Evolutionary conservation across 2,329 filamentous ascomycete species (phyloP), one percentile per base, ranked within the genome.

Genomic region (Aspergillus clavatus): DNA sequence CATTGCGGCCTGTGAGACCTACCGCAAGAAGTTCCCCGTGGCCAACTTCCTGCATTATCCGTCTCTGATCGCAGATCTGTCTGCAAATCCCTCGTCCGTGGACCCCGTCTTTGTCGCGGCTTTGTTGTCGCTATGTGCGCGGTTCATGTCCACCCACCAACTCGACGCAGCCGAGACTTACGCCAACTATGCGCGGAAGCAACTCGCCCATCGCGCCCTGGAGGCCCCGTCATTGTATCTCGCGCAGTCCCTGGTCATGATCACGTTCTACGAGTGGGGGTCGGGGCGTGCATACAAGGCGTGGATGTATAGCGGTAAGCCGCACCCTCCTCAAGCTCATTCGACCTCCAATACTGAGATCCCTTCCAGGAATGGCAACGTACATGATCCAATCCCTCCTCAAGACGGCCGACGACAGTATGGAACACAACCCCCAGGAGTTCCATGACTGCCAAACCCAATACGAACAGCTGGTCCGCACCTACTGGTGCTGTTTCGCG

Each of bases 301-400:
- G 2, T 67, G 64, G 64, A 67, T 67, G 64, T 67, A 67, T 42
- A 67, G 64, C 37, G 64, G 63, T 66, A 51, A 14, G 52, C 23
- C 50, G 6, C 31, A n/a, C 3, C 0, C 5, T 31, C 22, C n/a
- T n/a, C n/a, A n/a, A n/a, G n/a, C n/a, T n/a, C n/a, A n/a, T n/a
- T n/a, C n/a, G n/a, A n/a, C n/a, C n/a, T n/a, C n/a, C n/a, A n/a
- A n/a, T n/a, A n/a, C n/a, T n/a, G n/a, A n/a, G n/a, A n/a, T n/a
- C n/a, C n/a, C n/a, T n/a, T n/a, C 5, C 21, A 66, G 63, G 64
- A 12, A 67, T 67, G 64, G 64, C 64, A 5, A 67, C 64, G 0
- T 67, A 67, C 31, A 67, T 67, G 64, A 65, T 67, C 11, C 64
- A 67, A 41, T 65, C 62, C 1, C 54, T 67, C 12, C 45, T 67